Evolutionary conservation across 1,284 basidiomycete species (phyloP).

Genomic region (Phenoliferia sp.): DNA sequence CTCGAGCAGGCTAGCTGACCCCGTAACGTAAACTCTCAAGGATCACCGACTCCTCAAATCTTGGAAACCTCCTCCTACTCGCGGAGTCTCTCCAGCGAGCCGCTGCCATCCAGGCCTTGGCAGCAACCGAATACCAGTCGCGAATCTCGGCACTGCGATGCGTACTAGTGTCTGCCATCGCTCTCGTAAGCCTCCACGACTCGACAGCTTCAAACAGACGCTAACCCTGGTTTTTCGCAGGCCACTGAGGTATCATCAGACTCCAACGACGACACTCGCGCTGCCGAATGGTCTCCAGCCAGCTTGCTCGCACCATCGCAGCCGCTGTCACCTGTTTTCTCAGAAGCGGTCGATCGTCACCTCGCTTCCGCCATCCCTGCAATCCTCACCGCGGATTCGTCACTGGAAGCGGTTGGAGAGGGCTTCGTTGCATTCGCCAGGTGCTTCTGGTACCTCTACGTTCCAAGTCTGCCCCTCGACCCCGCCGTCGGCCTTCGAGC

Average conservation of each 20-base stretch:
- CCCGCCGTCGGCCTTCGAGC: slow-evolving; percentile 60
- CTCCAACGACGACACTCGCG: background rate
- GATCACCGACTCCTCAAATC: slow-evolving; percentile 14
- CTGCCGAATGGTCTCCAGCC: background rate
- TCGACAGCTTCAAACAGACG: background rate
- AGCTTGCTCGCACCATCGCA: background rate
- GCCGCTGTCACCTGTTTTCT: slow-evolving; percentile 1
- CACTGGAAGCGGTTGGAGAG: slow-evolving; percentile 48
- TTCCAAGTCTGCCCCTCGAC: slow-evolving; percentile 83
- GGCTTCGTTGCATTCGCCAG: slow-evolving; percentile 64
- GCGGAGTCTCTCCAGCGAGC: slow-evolving; percentile 15
- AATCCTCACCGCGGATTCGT: slow-evolving; percentile 17
- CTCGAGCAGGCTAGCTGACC: rapidly evolving
- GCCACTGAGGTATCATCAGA: background rate
- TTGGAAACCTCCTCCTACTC: slow-evolving; percentile 23
- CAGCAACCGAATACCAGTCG: slow-evolving; percentile 7
- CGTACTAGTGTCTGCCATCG: slow-evolving; percentile 13
- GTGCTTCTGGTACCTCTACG: slow-evolving; percentile 63
- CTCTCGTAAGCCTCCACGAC: slow-evolving; percentile 13
- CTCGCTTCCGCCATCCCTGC: slow-evolving; percentile 1
- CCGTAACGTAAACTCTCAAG: background rate
- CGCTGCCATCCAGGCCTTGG: slow-evolving; percentile 16
- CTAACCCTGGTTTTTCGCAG: background rate
- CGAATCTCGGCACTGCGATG: slow-evolving; percentile 2
- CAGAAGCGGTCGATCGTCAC: slow-evolving; percentile 10